Conservation (phyloP, 495 filamentous ascomycete species). For the Astrothelium subdiscretum region DNA sequence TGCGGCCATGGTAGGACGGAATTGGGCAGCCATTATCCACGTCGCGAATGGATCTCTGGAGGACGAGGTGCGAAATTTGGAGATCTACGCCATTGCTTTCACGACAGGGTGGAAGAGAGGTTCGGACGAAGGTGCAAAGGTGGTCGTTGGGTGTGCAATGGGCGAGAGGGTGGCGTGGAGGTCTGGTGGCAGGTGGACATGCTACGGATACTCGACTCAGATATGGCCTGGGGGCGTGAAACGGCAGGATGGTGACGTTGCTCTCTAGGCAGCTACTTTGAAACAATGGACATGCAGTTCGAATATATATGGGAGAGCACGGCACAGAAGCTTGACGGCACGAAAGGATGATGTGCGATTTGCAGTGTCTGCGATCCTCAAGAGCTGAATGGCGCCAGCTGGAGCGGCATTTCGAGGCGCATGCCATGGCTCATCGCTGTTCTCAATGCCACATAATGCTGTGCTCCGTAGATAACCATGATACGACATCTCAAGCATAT, state of each 20-base stretch:
- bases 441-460: too few relatives aligned
- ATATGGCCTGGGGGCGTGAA: background rate
- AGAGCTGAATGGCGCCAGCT: background rate
- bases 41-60: background rate
- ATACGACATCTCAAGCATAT: too few relatives aligned
- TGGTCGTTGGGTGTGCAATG: background rate
- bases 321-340: background rate
- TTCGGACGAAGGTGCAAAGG: background rate
- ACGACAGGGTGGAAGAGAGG: background rate
- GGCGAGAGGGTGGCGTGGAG: background rate
- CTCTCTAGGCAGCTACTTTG: background rate
- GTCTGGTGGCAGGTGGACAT: background rate
- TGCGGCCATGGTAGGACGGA: constrained; percentile 13
- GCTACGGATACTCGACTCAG: background rate
- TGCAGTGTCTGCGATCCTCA: background rate
- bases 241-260: background rate
- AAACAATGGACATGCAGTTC: background rate
- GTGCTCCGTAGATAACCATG: too few relatives aligned
- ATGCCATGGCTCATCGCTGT: too few relatives aligned
- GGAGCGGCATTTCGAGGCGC: background rate
- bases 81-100: background rate
- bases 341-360: background rate
- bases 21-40: background rate
- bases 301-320: background rate
- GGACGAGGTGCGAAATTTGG: background rate